Percentiles rank a stretch among this genome's conserved stretches.
phyloP scores from a whole-genome alignment of 352 stramenopile genomes.

The Phytophthora melonis region DNA sequence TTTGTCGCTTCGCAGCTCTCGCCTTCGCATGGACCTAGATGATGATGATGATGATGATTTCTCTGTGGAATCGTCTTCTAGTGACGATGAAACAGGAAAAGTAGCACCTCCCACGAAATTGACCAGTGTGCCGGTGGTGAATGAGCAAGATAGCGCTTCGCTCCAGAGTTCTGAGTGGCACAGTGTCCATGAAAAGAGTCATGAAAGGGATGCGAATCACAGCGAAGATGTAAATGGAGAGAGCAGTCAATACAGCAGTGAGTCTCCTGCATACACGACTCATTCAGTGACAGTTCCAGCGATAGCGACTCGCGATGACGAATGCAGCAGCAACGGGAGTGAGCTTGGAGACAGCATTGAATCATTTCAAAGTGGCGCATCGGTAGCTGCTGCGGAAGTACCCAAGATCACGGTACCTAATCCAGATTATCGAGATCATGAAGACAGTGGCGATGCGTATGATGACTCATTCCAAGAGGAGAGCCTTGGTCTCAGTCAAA shows the following conservation, averaged over 20 bases:
- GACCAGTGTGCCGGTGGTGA: not conserved
- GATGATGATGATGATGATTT: conserved; percentile 66
- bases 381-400: not conserved
- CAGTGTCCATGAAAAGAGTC: not conserved
- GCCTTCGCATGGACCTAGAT: conserved; percentile 62
- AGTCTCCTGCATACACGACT: not conserved
- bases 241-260: conserved; percentile 12
- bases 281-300: not conserved
- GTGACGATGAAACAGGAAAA: conserved; percentile 10
- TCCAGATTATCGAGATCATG: conserved; percentile 7
- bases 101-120: not conserved
- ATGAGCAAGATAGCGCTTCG: not conserved
- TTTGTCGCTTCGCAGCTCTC: conserved; percentile 10
- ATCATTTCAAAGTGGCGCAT: conserved; percentile 20
- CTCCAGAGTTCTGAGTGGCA: conserved; percentile 1
- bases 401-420: not conserved
- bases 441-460: conserved; percentile 22
- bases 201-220: not conserved
- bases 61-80: conserved; percentile 40
- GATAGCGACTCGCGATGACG: not conserved
- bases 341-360: conserved; percentile 23
- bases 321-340: conserved; percentile 13
- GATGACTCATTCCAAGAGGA: conserved; percentile 36
- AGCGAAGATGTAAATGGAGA: conserved; percentile 11
- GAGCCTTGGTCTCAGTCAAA: conserved; percentile 46